These are phyloP conservation scores for Ulmus americana DNA, from an alignment of 331 rosid genomes.

Conservation along the genomic window DNA sequence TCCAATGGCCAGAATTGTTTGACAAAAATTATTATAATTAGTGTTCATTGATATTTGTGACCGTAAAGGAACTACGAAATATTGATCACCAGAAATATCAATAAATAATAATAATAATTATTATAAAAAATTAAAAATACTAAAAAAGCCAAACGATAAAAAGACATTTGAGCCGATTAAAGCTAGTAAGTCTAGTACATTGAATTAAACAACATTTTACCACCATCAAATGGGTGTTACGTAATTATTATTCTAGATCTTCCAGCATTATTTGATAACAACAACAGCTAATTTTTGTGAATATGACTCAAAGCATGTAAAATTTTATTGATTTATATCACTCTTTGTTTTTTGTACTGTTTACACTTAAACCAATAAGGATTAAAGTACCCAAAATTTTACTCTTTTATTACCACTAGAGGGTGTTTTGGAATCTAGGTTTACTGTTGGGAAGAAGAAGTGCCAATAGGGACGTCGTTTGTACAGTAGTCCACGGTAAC, in stretches of 20 bases:
- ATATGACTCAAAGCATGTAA: constrained; percentile 4
- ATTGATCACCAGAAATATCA: too few species aligned
- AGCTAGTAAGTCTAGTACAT: too few species aligned
- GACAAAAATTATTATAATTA: too few species aligned
- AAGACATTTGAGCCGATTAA: too few species aligned
- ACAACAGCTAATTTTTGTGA: not conserved
- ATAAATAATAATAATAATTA: too few species aligned
- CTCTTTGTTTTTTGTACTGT: not conserved
- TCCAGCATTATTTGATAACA: not conserved
- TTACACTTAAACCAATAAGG: not conserved
- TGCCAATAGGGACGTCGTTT: not conserved
- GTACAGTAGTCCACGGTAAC: not conserved
- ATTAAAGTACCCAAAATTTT: not conserved
- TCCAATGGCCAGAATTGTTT: too few species aligned
- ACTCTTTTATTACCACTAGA: not conserved
- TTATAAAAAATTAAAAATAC: too few species aligned
- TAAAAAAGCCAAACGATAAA: too few species aligned
- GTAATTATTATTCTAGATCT: not conserved
- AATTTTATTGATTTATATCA: not conserved
- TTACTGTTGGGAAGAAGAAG: not conserved
- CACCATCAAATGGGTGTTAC: too few species aligned
- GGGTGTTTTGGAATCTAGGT: not conserved
- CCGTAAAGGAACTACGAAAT: too few species aligned
- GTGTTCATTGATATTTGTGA: too few species aligned
- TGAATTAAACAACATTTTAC: too few species aligned